Evolutionary conservation across 2,329 filamentous ascomycete species (phyloP).

Genomic region (Endoconidiophora polonica): DNA sequence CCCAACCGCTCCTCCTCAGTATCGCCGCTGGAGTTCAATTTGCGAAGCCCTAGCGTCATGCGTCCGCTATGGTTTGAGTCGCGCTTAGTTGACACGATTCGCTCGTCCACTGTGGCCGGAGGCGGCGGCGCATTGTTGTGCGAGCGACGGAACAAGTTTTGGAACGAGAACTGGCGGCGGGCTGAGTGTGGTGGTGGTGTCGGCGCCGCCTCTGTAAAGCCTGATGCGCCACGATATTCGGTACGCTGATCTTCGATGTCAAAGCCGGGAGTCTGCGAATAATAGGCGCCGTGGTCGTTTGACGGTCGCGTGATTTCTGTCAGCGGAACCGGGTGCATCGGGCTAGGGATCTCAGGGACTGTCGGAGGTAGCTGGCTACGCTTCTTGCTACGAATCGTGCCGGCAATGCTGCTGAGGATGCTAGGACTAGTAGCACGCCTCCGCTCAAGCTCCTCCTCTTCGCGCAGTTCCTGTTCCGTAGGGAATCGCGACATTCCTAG

Average conservation of each 20-base stretch:
- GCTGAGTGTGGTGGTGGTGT: constrained; percentile 46
- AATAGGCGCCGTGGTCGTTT: constrained; percentile 23
- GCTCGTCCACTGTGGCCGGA: constrained; percentile 17
- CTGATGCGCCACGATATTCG: constrained; percentile 31
- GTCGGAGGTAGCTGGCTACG: constrained; percentile 21
- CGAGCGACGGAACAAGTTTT: constrained; percentile 51
- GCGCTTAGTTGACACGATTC: background rate
- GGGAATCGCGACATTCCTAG: constrained; percentile 81
- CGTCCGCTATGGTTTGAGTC: constrained; percentile 4
- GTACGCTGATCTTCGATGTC: constrained; percentile 28
- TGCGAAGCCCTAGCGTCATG: constrained; percentile 3
- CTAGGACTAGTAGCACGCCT: constrained; percentile 19
- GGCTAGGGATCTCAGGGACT: constrained; percentile 30
- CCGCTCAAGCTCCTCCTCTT: constrained; percentile 26
- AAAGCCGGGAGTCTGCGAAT: constrained; percentile 25
- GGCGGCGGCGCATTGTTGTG: constrained; percentile 24
- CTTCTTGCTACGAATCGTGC: constrained; percentile 30
- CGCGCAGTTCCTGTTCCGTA: constrained; percentile 42
- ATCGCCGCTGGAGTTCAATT: constrained; percentile 25
- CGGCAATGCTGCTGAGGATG: constrained; percentile 38
- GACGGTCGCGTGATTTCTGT: constrained; percentile 40
- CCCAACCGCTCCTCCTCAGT: constrained; percentile 75
- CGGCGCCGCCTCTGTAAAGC: constrained; percentile 22
- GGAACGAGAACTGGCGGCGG: constrained; percentile 78
- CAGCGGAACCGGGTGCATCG: constrained; percentile 44